Evolutionary conservation across 805 yeast genomes (phyloP).

Genomic region (Suhomyces pyralidae): DNA sequence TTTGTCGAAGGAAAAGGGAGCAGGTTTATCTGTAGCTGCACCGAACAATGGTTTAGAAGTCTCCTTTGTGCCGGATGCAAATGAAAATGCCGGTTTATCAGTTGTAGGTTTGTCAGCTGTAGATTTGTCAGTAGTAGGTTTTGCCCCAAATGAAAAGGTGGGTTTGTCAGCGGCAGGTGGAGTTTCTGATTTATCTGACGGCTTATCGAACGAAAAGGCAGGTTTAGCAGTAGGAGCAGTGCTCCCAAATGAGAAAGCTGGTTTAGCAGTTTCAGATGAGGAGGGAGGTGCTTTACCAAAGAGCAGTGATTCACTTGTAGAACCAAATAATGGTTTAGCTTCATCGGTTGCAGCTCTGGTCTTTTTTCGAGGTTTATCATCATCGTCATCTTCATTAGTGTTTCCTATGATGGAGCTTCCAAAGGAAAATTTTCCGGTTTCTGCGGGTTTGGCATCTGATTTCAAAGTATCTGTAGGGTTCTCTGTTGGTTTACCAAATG

Average conservation of each 20-base stretch:
- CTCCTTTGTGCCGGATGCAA: constrained; percentile 6
- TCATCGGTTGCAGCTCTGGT: not conserved
- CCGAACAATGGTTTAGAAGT: not conserved
- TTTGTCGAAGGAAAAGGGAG: constrained; percentile 16
- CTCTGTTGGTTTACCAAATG: not conserved
- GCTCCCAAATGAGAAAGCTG: not conserved
- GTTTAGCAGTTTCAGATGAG: not conserved
- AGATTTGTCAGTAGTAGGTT: not conserved
- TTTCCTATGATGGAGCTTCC: constrained; percentile 7
- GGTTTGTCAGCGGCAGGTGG: constrained; percentile 7
- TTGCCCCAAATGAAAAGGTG: constrained; percentile 17
- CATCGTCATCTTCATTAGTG: constrained; percentile 2
- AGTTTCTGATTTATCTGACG: constrained; percentile 4
- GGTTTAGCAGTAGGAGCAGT: constrained; percentile 5
- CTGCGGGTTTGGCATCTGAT: not conserved
- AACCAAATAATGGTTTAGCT: constrained; percentile 16
- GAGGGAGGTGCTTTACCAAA: not conserved
- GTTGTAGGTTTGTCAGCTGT: not conserved
- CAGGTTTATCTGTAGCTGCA: constrained; percentile 2
- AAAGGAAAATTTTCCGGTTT: constrained; percentile 7
- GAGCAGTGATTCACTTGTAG: not conserved
- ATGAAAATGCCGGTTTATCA: constrained; percentile 12
- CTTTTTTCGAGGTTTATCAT: not conserved
- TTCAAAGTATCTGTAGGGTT: not conserved
- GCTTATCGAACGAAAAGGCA: constrained; percentile 16